These are phyloP conservation scores for Aureobasidium uvarum DNA, from an alignment of 2,329 filamentous ascomycete genomes.

Conservation along the genomic window DNA sequence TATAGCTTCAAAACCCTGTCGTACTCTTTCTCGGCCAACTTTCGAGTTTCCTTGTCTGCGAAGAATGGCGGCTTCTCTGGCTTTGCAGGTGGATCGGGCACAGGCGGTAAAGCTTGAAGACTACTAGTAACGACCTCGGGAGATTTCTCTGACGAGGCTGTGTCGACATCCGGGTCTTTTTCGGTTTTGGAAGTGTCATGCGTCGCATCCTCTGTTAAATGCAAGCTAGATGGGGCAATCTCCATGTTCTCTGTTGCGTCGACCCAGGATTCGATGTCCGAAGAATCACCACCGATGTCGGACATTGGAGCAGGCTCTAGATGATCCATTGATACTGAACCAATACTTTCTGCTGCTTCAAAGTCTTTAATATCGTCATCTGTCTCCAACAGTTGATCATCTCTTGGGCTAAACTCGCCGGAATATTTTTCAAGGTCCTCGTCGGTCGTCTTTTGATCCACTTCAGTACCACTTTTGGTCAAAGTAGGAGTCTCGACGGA, in stretches of 20 bases:
- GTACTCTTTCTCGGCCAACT: constrained; percentile 67
- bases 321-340: constrained; percentile 35
- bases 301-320: constrained; percentile 38
- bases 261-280: constrained; percentile 28
- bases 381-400: constrained; percentile 10
- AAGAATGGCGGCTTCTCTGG: constrained; percentile 57
- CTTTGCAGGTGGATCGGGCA: constrained; percentile 54
- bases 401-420: constrained; percentile 4
- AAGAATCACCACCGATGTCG: constrained; percentile 9
- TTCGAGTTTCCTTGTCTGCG: constrained; percentile 63
- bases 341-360: background rate
- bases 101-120: constrained; percentile 42
- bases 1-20: constrained; percentile 63
- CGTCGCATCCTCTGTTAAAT: background rate
- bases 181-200: background rate
- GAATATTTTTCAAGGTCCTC: constrained; percentile 26
- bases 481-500: background rate
- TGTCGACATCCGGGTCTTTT: background rate
- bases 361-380: constrained; percentile 21
- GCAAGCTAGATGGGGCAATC: constrained; percentile 15
- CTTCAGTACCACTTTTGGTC: background rate
- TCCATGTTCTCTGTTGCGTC: constrained; percentile 31
- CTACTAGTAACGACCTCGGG: background rate
- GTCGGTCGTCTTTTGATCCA: background rate
- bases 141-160: background rate